Conservation (phyloP, 192 early-diverging fungal genomes). For the Phycomyces nitens region DNA sequence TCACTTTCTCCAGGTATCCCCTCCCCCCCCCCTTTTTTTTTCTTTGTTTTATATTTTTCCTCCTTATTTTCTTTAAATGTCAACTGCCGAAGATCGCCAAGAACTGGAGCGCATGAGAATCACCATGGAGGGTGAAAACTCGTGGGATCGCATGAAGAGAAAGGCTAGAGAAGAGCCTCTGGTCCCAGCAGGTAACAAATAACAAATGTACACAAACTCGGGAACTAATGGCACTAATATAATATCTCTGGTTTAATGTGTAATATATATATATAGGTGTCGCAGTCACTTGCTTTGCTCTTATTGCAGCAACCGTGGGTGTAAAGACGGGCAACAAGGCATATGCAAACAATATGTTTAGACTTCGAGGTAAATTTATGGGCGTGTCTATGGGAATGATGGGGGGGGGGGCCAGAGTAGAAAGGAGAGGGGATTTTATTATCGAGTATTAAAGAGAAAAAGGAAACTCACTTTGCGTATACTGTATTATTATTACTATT, state of each 20-base stretch:
- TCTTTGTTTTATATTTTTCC: background rate
- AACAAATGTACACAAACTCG: background rate
- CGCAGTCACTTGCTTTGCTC: conserved; percentile 38
- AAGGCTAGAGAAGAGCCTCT: conserved; percentile 38
- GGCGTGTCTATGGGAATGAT: background rate
- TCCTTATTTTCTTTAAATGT: background rate
- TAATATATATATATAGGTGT: conserved; percentile 36
- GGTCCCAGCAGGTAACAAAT: conserved; percentile 31
- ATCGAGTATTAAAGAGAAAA: background rate
- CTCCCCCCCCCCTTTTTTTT: background rate
- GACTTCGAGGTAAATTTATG: conserved; percentile 25
- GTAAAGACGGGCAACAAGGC: conserved; percentile 25
- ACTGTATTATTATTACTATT: no score
- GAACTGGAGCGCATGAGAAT: conserved; percentile 28
- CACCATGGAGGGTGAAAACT: conserved; percentile 23
- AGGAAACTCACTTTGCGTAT: background rate
- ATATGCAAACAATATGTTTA: conserved; percentile 39
- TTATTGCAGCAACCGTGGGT: conserved; percentile 36
- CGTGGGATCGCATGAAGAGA: conserved; percentile 28
- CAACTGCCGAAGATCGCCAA: conserved; percentile 14
- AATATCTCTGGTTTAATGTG: no score
- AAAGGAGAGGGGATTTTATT: background rate
- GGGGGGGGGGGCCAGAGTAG: background rate
- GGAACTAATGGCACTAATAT: background rate
- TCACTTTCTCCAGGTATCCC: background rate